phyloP scores from a whole-genome alignment of 2,329 filamentous ascomycete genomes.

The Ustulina deusta region DNA sequence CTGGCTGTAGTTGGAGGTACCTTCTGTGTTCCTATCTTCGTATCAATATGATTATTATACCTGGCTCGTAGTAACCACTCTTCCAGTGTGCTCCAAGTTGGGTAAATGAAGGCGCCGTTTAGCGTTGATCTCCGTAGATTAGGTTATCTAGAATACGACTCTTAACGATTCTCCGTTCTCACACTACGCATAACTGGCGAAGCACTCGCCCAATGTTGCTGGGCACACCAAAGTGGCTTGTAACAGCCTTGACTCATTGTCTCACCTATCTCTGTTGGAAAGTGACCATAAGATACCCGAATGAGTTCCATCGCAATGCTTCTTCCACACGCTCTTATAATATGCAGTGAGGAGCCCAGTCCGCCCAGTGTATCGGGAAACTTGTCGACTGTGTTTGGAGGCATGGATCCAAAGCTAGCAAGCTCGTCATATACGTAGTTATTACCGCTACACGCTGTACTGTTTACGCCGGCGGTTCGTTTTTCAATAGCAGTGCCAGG shows the following conservation, averaged over 20 bases:
- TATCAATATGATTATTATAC: neutral
- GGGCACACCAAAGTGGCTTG: neutral
- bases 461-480: slow-evolving; percentile 40
- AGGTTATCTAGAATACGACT: neutral
- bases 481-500: slow-evolving; percentile 28
- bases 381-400: slow-evolving; percentile 70
- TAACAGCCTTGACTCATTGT: neutral
- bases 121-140: neutral
- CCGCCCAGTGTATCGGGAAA: slow-evolving; percentile 77
- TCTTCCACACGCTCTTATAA: slow-evolving; percentile 68
- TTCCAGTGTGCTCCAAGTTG: neutral
- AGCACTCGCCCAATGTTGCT: neutral
- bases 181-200: neutral
- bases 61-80: neutral
- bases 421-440: slow-evolving; percentile 75
- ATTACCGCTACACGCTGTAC: slow-evolving; percentile 67
- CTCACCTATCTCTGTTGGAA: slow-evolving; percentile 76
- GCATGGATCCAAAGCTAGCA: slow-evolving; percentile 73
- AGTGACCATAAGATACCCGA: slow-evolving; percentile 71
- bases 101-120: neutral
- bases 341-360: slow-evolving; percentile 73
- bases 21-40: slow-evolving; percentile 71
- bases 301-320: slow-evolving; percentile 64
- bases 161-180: neutral
- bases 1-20: slow-evolving; percentile 75